phyloP scores from a whole-genome alignment of 495 filamentous ascomycete genomes.

The Hypoxylon fragiforme region DNA sequence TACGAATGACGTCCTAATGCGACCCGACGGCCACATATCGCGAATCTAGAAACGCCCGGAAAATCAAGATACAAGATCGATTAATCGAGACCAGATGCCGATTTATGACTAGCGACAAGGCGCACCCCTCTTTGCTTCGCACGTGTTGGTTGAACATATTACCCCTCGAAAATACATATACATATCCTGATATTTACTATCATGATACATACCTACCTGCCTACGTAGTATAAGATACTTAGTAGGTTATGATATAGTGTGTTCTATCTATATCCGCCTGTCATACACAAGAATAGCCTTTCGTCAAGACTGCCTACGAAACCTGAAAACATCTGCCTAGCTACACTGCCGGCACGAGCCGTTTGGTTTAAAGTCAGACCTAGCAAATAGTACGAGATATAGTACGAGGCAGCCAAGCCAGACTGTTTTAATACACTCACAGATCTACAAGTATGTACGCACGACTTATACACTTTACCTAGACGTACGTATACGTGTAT shows the following conservation, averaged over 20 bases:
- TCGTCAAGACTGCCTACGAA: too few species aligned
- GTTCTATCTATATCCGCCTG: not conserved
- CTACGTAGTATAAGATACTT: not conserved
- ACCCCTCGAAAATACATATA: not conserved
- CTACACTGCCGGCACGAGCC: too few species aligned
- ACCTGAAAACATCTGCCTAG: too few species aligned
- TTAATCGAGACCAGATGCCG: constrained; percentile 19
- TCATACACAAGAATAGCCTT: too few species aligned
- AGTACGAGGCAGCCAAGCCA: too few species aligned
- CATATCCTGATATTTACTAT: not conserved
- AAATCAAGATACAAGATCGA: constrained; percentile 25
- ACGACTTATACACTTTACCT: too few species aligned
- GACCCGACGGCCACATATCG: constrained; percentile 18
- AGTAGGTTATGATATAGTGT: too few species aligned
- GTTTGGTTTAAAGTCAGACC: too few species aligned
- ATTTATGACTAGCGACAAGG: constrained; percentile 30
- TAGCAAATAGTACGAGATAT: too few species aligned
- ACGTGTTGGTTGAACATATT: constrained; percentile 1
- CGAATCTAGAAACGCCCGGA: constrained; percentile 9
- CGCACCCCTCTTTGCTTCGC: constrained; percentile 14
- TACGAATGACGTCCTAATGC: constrained; percentile 1
- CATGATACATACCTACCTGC: not conserved
- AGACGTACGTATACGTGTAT: too few species aligned
- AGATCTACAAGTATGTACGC: too few species aligned
- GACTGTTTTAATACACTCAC: too few species aligned